Evolutionary conservation across 2,329 filamentous ascomycete genomes (phyloP), one percentile per base, ranked within the genome.

Genomic region (Fusarium sp.): DNA sequence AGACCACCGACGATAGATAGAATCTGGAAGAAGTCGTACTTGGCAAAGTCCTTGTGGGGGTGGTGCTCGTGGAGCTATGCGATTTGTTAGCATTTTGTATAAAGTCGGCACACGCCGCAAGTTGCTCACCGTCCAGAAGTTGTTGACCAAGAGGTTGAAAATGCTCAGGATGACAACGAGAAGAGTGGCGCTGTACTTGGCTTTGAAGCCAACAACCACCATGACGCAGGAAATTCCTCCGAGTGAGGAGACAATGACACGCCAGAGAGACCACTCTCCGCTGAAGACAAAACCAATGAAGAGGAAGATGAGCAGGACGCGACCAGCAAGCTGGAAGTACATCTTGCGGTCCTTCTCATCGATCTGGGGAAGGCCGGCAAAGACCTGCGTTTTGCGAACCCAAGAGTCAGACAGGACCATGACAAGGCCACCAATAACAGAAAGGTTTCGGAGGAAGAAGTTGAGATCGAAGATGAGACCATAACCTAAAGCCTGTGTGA

Each of bases 11-110:
- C 95, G 81, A 99, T 99, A 57, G 96, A 99, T 61, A 99, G 88
- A 78, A 98, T 98, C 87, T 99, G 96, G 91, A 99, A 99, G 88
- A 99, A 99, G 83, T 99, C 96, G 89, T 99, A 99, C 86, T 99
- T 99, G 87, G 96, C 96, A 81, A 99, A 99, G 84, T 99, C 96
- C 90, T 98, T 98, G 89, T 98, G 95, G 53, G 96, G 96, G 87
- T 99, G 96, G 86, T 97, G 93, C 76, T 95, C 93, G 86, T 98
- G 95, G 75, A 99, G 94, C 93, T 97, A 75, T 22, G 6, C 49
- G 47, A 33, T 14, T 65, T 17, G 38, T 73, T 62, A 66, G 58
- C n/a, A 36, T 49, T 44, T 31, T 33, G 25, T 17, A n/a, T 36
- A 33, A 6, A n/a, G 7, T 13, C 44, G 27, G 11, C 20, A 47